Evolutionary conservation across 1,139 yeast species (phyloP), one percentile per base, ranked within the genome.

Genomic region (Suhomyces chickasaworum): DNA sequence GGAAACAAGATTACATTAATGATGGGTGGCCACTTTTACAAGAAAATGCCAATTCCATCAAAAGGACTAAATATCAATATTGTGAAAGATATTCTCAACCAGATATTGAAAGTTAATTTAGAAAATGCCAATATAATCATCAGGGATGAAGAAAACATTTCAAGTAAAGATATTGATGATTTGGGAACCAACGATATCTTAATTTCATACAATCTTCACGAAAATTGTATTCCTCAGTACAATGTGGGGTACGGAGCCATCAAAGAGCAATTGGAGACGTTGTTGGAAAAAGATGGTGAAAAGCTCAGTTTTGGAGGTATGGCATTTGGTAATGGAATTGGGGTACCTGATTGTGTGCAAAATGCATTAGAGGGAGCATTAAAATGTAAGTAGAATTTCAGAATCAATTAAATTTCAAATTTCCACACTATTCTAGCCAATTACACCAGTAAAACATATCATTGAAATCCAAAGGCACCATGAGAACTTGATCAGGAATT

Each of bases 261-360:
- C 49, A 74, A 76, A 42, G 61, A 68, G n/a, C 51, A 59, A 4
- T 66, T 77, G 25, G 68, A 72, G 39, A 55, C 64, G 6, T 54
- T 60, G 13, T 46, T 59, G 0, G 67, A 66, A 9, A 80, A 71
- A 47, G 15, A 44, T 7, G 56, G 64, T 2, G 73, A 73, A 22
- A 70, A 73, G 18, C 60, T 89, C 2, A 77, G 84, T 1, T 60
- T 87, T 8, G 90, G 95, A 18, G 98, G 97, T 0, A 88, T 86
- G 81, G 81, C 89, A 2, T 85, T 86, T 63, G 89, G 90, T 10
- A 78, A 78, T 37, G 95, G 96, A 0, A 82, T 89, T 2, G 97
- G 97, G 0, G 91, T 91, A 0, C 96, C 97, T 1, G 97, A 90
- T 64, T 86, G 93, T 55, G 86, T 89, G 1, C 65, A 78, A 33